phyloP scores from a whole-genome alignment of 805 yeast species.

The Teunomyces stri region DNA sequence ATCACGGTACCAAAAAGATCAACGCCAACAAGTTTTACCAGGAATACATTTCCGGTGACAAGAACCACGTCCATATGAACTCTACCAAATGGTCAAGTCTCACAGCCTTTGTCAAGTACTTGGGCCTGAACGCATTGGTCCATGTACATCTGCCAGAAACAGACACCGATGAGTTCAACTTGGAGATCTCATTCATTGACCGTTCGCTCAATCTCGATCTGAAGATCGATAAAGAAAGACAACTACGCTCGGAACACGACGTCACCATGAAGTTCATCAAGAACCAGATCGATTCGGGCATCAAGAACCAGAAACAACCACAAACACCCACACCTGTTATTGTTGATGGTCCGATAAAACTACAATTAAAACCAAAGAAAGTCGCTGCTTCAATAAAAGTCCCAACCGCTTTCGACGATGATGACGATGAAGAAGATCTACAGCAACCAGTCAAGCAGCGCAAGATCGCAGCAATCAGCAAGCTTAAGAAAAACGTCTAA shows the following conservation, averaged over 20 bases:
- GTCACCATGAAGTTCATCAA: conserved; percentile 42
- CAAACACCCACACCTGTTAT: conserved; percentile 3
- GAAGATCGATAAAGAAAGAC: conserved; percentile 35
- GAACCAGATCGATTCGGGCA: conserved; percentile 42
- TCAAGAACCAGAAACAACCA: conserved; percentile 5
- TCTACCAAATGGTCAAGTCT: conserved; percentile 79
- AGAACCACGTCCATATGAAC: conserved; percentile 85
- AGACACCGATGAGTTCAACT: conserved; percentile 34
- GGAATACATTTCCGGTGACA: conserved; percentile 73
- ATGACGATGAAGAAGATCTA: conserved; percentile 8
- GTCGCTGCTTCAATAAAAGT: background rate
- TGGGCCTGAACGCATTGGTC: conserved; percentile 58
- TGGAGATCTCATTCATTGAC: conserved; percentile 33
- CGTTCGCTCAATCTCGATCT: conserved; percentile 15
- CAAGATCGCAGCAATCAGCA: conserved; percentile 9
- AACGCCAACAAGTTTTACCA: conserved; percentile 87
- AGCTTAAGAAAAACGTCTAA: conserved; percentile 1
- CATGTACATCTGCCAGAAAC: conserved; percentile 39
- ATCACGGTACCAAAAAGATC: conserved; percentile 79
- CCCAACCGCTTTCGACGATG: conserved; percentile 8
- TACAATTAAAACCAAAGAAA: conserved; percentile 10
- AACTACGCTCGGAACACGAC: conserved; percentile 43
- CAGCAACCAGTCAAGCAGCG: background rate
- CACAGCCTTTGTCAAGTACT: conserved; percentile 60
- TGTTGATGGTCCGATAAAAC: conserved; percentile 19